Conservation (phyloP, 805 yeast species). For the Clavispora santaluciae region DNA sequence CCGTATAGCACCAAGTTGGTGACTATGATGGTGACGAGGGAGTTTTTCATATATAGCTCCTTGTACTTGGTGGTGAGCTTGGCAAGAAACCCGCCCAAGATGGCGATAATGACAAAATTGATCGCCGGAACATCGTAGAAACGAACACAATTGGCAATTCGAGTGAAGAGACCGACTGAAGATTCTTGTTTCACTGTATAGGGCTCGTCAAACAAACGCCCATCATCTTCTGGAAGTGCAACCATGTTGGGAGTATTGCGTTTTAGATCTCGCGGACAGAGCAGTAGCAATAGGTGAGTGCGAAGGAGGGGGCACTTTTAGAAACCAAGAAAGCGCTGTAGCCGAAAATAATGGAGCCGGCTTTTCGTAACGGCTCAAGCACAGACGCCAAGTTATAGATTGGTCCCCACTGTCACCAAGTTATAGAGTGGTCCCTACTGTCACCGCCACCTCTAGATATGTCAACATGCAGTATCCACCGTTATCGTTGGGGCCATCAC, state of each 20-base stretch:
- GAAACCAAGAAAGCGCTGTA: too few species aligned
- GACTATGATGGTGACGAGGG: slow-evolving; percentile 71
- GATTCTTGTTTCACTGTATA: slow-evolving; percentile 9
- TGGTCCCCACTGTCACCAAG: too few species aligned
- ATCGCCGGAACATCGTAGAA: slow-evolving; percentile 50
- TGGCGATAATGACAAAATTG: slow-evolving; percentile 48
- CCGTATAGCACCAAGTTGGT: slow-evolving; percentile 82
- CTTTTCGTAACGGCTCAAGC: too few species aligned
- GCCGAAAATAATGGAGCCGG: too few species aligned
- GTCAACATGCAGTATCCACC: too few species aligned
- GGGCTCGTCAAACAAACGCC: not conserved
- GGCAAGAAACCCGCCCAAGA: slow-evolving; percentile 46
- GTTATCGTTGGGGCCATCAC: too few species aligned
- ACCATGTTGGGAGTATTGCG: slow-evolving; percentile 2
- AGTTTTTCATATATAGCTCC: slow-evolving; percentile 54
- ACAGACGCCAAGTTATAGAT: too few species aligned
- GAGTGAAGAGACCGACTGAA: slow-evolving; percentile 10
- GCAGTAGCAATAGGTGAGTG: not conserved
- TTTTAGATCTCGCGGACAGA: not conserved
- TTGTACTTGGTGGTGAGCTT: slow-evolving; percentile 57
- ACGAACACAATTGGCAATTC: slow-evolving; percentile 29
- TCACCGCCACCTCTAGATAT: too few species aligned
- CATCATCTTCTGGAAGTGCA: not conserved
- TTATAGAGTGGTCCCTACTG: too few species aligned
- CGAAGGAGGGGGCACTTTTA: too few species aligned